These are phyloP conservation scores for Lyophyllum atratum DNA, from an alignment of 768 basidiomycete species.

Conservation along the genomic window DNA sequence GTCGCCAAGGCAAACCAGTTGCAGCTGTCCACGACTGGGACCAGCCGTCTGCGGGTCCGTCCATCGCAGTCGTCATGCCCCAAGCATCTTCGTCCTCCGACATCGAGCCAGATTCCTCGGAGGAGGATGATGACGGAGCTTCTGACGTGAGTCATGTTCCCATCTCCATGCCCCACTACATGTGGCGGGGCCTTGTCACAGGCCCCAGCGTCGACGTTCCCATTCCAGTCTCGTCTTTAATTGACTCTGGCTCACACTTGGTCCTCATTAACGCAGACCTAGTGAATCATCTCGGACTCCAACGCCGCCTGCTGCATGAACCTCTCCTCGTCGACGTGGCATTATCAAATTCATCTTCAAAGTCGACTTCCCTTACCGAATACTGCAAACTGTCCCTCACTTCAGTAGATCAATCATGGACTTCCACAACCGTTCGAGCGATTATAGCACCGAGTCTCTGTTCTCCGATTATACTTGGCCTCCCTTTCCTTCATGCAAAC, in stretches of 20 bases:
- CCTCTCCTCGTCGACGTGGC: slow-evolving; percentile 14
- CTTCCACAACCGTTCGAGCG: neutral
- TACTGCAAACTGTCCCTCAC: neutral
- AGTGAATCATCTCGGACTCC: slow-evolving; percentile 16
- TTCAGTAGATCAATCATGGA: slow-evolving; percentile 2
- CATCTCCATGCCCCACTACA: neutral
- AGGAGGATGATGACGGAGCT: too few species aligned
- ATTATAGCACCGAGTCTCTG: neutral
- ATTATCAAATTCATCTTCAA: neutral
- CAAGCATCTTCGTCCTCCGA: too few species aligned
- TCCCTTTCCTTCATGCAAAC: neutral
- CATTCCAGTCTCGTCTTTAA: slow-evolving; percentile 14
- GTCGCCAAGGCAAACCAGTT: too few species aligned
- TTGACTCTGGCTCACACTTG: slow-evolving; percentile 29
- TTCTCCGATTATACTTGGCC: slow-evolving; percentile 1
- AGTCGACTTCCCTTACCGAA: neutral
- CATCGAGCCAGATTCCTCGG: too few species aligned
- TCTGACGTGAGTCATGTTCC: too few species aligned
- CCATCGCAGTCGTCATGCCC: too few species aligned
- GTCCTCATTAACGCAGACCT: slow-evolving; percentile 30
- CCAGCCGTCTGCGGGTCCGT: too few species aligned
- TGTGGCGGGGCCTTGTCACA: neutral
- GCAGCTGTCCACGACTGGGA: too few species aligned
- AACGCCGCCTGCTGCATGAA: neutral
- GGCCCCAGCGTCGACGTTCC: neutral